Percentiles rank a stretch among this genome's conserved stretches.
Evolutionary conservation across 768 basidiomycete genomes (phyloP).

Genomic region (Gymnopilus dilepis): DNA sequence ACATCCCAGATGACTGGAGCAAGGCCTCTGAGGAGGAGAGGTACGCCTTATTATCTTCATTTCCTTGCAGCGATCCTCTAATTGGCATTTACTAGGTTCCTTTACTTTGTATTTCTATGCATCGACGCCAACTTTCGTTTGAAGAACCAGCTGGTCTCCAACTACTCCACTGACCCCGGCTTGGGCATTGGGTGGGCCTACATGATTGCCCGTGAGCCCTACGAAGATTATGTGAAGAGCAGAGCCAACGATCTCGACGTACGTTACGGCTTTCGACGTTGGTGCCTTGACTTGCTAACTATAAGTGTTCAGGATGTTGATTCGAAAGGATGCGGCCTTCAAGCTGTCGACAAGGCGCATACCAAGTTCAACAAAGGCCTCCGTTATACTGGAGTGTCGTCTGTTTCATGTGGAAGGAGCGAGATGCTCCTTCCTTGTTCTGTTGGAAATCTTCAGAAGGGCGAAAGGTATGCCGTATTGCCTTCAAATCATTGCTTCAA

Average conservation of each 20-base stretch:
- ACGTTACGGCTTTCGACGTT: not conserved
- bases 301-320: not conserved
- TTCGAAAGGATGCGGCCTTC: not conserved
- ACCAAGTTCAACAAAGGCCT: constrained; percentile 1
- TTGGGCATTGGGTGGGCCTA: not conserved
- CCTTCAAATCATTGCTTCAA: not conserved
- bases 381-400: not conserved
- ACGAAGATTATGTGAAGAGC: not conserved
- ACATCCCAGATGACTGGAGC: constrained; percentile 11
- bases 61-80: not conserved
- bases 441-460: constrained; percentile 8
- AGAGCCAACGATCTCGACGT: not conserved
- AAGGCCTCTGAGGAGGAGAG: not conserved
- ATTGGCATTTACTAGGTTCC: not conserved
- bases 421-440: constrained; percentile 2
- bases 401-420: not conserved
- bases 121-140: not conserved
- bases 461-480: not conserved
- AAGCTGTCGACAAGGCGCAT: not conserved
- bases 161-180: not conserved
- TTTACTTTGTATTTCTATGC: not conserved
- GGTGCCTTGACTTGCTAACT: too few relatives aligned
- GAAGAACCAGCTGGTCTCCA: not conserved
- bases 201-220: not conserved
- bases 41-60: not conserved